Evolutionary conservation across 2,329 filamentous ascomycete species (phyloP), one percentile per base, ranked within the genome.

Genomic region (Aspergillus sp.): DNA sequence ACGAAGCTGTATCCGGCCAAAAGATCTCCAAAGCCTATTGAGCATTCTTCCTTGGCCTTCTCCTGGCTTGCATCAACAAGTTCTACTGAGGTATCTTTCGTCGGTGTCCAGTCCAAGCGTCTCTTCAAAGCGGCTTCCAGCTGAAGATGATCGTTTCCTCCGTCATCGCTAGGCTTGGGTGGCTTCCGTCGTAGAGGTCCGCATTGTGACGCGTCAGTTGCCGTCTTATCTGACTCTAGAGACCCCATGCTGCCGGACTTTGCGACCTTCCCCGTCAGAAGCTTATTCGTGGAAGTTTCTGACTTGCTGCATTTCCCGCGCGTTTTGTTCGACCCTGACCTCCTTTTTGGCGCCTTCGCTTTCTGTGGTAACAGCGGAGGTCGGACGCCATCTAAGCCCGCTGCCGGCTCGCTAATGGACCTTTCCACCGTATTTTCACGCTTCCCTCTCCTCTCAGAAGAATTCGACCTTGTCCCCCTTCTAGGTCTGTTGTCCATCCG

Each of bases 81-180:
- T 51, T 65, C 53, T 3, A 65, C 52, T 1, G 58, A 60, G 40
- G 75, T 76, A 32, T 75, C 64, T 44, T 75, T 77, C 3, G 83
- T 80, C 2, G 87, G 88, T 1, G 88, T 91, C 88, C 88, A 91
- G 52, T 85, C 79, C 13, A 72, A 63, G 54, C 83, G 78, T 53
- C 87, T 77, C 43, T 72, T 74, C 22, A 80, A 66, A 7, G 86
- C 87, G 43, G 65, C 55, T 55, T 70, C 70, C 20, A 74, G 49
- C n/a, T 69, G 61, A 22, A 73, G 48, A 4, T 57, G 53, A 52
- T 62, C 51, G 24, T 56, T 43, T 48, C 58, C 52, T 53, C 53
- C 55, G 49, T 64, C 59, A 44, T 64, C 47, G 16, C 46, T 19
- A 17, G 48, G 50, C 30, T 57, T 58, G 11, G 41, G 22, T 14